phyloP scores from a whole-genome alignment of 2,329 filamentous ascomycete species.

The Keithomyces neogunnii region DNA sequence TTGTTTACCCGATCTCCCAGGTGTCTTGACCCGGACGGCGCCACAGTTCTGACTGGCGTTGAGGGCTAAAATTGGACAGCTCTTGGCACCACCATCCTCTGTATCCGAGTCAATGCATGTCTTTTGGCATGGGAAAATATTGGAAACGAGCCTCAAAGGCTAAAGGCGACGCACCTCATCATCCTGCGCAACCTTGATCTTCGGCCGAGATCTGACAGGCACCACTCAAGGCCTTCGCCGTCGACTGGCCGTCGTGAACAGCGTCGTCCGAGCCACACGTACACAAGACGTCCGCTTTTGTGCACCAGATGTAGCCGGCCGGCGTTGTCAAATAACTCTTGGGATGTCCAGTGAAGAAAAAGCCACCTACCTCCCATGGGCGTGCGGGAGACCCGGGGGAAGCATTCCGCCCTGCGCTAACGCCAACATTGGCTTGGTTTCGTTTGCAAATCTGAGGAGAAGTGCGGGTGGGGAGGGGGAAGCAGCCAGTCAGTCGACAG shows the following conservation, averaged over 20 bases:
- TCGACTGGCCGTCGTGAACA: neutral
- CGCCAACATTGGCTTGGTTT: slow-evolving; percentile 7
- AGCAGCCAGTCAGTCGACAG: neutral
- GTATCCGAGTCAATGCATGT: too few species aligned
- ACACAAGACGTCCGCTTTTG: neutral
- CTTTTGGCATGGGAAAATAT: too few species aligned
- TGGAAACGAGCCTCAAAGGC: too few species aligned
- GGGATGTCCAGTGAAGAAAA: neutral
- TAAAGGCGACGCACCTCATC: neutral
- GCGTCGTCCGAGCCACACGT: neutral
- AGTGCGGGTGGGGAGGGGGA: slow-evolving; percentile 3
- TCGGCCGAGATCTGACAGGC: slow-evolving; percentile 9
- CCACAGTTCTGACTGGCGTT: too few species aligned
- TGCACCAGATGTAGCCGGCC: neutral
- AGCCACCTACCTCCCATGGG: neutral
- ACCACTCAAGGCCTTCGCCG: neutral
- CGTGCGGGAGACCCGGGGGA: slow-evolving; percentile 6
- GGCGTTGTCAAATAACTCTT: too few species aligned
- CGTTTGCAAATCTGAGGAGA: slow-evolving; percentile 5
- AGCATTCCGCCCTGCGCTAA: slow-evolving; percentile 9
- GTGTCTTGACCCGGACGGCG: too few species aligned
- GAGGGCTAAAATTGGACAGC: too few species aligned
- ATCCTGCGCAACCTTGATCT: neutral
- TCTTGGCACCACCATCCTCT: too few species aligned
- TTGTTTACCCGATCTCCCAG: too few species aligned